A percentile compares a stretch with the other conserved stretches of the same genome.
Evolutionary conservation across 225 moss, liverwort and hornwort species (phyloP).

Genomic region (Physcomitrellopsis africana): DNA sequence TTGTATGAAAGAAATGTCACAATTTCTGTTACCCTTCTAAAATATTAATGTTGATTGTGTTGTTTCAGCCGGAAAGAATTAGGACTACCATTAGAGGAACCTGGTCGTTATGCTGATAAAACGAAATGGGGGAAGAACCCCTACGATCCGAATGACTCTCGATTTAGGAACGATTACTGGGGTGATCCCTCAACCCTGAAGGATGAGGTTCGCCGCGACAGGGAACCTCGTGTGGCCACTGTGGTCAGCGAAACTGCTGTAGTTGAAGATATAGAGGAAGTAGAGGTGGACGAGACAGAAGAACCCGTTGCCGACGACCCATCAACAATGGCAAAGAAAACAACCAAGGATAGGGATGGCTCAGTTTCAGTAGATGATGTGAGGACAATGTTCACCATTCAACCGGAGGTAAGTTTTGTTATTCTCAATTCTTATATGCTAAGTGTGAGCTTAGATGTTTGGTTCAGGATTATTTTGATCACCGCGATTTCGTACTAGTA

Average conservation of each 20-base stretch:
- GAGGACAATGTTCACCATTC: slow-evolving; percentile 56
- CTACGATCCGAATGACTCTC: slow-evolving; percentile 89
- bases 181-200: slow-evolving; percentile 78
- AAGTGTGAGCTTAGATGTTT: not conserved
- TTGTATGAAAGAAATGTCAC: not conserved
- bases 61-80: slow-evolving; percentile 75
- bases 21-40: slow-evolving; percentile 20
- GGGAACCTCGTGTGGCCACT: slow-evolving; percentile 66
- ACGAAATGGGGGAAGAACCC: slow-evolving; percentile 86
- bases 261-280: slow-evolving; percentile 62
- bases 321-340: slow-evolving; percentile 28
- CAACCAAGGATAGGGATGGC: slow-evolving; percentile 36
- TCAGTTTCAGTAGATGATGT: slow-evolving; percentile 61
- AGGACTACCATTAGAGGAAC: slow-evolving; percentile 88
- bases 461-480: not conserved
- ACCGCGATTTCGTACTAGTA: not conserved
- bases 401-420: slow-evolving; percentile 44
- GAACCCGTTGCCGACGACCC: slow-evolving; percentile 34
- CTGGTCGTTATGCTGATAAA: slow-evolving; percentile 90
- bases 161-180: slow-evolving; percentile 96
- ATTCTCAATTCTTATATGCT: not conserved
- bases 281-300: slow-evolving; percentile 48
- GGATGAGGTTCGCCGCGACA: slow-evolving; percentile 78
- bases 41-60: slow-evolving; percentile 21
- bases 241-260: slow-evolving; percentile 56